Evolutionary conservation across 2,329 filamentous ascomycete species (phyloP), one percentile per base, ranked within the genome.

Genomic region (Hirsutella thompsonii): DNA sequence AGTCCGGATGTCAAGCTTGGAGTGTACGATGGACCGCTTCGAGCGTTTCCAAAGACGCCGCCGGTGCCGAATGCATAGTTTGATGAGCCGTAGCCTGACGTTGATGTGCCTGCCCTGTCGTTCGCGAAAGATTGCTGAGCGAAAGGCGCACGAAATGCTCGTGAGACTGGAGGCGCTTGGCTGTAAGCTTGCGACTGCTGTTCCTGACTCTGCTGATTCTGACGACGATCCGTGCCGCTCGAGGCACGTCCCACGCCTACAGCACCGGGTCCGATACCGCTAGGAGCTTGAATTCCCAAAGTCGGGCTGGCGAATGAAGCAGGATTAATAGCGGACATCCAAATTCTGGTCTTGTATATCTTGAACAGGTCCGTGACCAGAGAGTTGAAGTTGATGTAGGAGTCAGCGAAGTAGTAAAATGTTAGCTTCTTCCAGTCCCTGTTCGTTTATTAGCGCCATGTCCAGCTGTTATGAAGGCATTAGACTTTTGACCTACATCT

Each of bases 371-470:
- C 92, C 0, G 89, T 94, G 40, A 98, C 92, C 14, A 98, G 76
- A 2, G 87, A 86, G 59, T 98, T 98, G 72, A 98, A 98, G 66
- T 96, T 96, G 69, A 98, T 94, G 59, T 98, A 98, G 1, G 87
- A 80, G 56, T 95, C 89, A 41, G 92, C 90, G 58, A 95, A 98
- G 64, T 96, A 98, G 67, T 95, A 98, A 63, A 96, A 96, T 0
- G 93, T 98, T 42, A 98, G 68, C 60, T 98, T 98, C 66, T 96
- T 94, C 79, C 88, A 95, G 59, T 98, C 92, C 81, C 90, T 95
- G 52, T 21, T 10, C 10, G 18, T 9, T 9, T 28, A 40, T 54
- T 43, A 48, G 49, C 16, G 36, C 10, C 29, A 32, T 32, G 29
- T 18, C n/a, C 14, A 9, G 16, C 8, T 18, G 9, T 2, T 5